A percentile compares a stretch with the other conserved stretches of the same genome.
Evolutionary conservation across 805 yeast species (phyloP).

Genomic region (Komagataella pseudopastoris): DNA sequence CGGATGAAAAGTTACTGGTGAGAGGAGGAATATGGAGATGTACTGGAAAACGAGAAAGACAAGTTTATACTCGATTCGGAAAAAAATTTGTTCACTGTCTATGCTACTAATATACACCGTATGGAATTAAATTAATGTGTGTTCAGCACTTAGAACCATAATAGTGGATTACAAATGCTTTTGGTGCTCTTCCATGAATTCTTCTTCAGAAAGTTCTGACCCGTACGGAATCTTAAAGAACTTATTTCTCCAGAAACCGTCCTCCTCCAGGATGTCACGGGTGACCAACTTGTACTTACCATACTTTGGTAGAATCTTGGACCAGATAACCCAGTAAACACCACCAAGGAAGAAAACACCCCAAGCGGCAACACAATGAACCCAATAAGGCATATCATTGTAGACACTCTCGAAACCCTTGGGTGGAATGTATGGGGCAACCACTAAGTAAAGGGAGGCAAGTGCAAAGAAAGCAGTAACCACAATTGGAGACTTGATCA

Average conservation of each 20-base stretch:
- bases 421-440: slow-evolving; percentile 76
- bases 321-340: slow-evolving; percentile 56
- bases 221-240: slow-evolving; percentile 23
- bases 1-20: neutral
- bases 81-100: neutral
- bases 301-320: slow-evolving; percentile 37
- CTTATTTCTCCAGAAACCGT: slow-evolving; percentile 62
- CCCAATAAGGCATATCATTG: slow-evolving; percentile 56
- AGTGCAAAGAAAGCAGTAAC: slow-evolving; percentile 51
- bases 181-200: neutral
- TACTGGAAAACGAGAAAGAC: neutral
- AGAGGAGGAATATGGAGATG: neutral
- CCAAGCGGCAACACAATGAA: slow-evolving; percentile 62
- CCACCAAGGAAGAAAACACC: slow-evolving; percentile 57
- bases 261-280: slow-evolving; percentile 39
- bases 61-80: neutral
- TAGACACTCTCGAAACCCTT: slow-evolving; percentile 52
- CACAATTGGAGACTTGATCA: slow-evolving; percentile 51
- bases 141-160: too few species aligned
- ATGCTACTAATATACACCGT: neutral
- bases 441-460: slow-evolving; percentile 52
- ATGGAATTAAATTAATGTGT: too few species aligned
- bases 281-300: slow-evolving; percentile 38
- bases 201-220: neutral
- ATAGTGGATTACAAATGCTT: neutral